Percentiles rank a stretch among this genome's conserved stretches.
Conservation (phyloP, 2,329 filamentous ascomycete species). For the Fusarium clavum region DNA sequence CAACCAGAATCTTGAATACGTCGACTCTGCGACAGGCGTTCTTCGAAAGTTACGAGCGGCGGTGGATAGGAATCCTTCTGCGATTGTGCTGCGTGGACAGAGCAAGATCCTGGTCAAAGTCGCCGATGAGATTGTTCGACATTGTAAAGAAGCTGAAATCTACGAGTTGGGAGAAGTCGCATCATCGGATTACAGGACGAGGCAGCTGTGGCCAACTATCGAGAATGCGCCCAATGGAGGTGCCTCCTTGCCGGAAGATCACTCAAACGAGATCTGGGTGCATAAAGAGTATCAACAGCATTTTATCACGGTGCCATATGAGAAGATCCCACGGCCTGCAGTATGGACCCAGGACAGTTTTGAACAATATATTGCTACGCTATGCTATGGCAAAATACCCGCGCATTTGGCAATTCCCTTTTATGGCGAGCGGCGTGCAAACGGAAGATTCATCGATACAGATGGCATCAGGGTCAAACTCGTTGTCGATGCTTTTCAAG, state of each 20-base stretch:
- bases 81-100: constrained; percentile 50
- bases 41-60: constrained; percentile 50
- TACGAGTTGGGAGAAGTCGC: constrained; percentile 54
- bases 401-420: constrained; percentile 49
- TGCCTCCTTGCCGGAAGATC: constrained; percentile 37
- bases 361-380: constrained; percentile 55
- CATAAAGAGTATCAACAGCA: constrained; percentile 50
- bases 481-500: constrained; percentile 55
- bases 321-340: constrained; percentile 54
- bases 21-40: constrained; percentile 52
- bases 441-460: constrained; percentile 51
- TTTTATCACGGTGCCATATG: constrained; percentile 51
- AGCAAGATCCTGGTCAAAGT: constrained; percentile 49
- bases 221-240: constrained; percentile 45
- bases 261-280: constrained; percentile 50
- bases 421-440: constrained; percentile 49
- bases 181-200: constrained; percentile 50
- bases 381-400: constrained; percentile 55
- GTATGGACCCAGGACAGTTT: constrained; percentile 58
- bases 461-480: constrained; percentile 54
- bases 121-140: constrained; percentile 50
- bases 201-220: constrained; percentile 53
- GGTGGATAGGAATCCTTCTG: constrained; percentile 50
- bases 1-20: constrained; percentile 50
- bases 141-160: constrained; percentile 49